Percentiles rank a stretch among this genome's conserved stretches.
Evolutionary conservation across 345 rosid genomes (phyloP).

Genomic region (Reutealis trisperma): DNA sequence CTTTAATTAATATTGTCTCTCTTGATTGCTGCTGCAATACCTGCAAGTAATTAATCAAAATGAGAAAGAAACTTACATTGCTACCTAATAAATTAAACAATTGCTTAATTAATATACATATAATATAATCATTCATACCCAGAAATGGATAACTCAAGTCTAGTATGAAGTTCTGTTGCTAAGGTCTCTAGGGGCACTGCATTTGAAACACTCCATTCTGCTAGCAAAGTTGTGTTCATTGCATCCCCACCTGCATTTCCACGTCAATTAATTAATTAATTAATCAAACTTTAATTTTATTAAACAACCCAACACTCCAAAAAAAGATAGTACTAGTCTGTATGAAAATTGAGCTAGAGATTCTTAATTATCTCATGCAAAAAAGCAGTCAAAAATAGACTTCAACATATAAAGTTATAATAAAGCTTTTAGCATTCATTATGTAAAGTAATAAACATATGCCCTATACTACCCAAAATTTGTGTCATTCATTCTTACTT

Average conservation of each 20-base stretch:
- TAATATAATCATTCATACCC: neutral
- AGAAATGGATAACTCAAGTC: conserved; percentile 6
- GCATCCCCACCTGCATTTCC: conserved; percentile 63
- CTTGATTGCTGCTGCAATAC: conserved; percentile 14
- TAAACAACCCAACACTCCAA: neutral
- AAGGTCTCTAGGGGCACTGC: conserved; percentile 83
- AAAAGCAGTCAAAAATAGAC: conserved; percentile 15
- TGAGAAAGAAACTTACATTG: neutral
- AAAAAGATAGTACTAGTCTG: neutral
- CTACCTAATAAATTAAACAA: no score
- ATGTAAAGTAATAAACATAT: no score
- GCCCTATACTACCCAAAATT: no score
- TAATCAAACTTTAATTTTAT: no score
- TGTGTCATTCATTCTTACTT: no score
- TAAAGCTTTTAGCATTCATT: neutral
- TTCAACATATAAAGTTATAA: neutral
- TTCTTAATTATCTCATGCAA: neutral
- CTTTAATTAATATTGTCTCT: conserved; percentile 11
- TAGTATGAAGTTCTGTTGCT: conserved; percentile 29
- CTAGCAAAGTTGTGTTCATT: conserved; percentile 96
- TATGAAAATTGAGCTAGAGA: neutral
- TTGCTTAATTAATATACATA: neutral
- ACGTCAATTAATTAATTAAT: no score
- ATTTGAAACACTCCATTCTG: conserved; percentile 87
- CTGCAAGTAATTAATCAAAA: conserved; percentile 9